Conservation (phyloP, 805 yeast genomes). For the Candida caryicola region DNA sequence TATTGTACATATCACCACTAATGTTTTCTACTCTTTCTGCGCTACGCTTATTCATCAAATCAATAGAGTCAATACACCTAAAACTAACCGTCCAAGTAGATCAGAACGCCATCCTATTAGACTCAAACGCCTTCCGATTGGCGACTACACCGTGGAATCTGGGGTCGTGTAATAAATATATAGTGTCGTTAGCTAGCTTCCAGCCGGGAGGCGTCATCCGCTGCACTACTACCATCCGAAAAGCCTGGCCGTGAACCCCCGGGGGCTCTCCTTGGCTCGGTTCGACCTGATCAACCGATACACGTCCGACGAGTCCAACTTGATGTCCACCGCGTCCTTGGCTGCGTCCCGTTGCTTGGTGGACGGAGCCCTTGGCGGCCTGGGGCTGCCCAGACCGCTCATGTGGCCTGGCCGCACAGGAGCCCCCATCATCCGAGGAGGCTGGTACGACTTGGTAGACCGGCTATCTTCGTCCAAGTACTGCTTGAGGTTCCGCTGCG, state of each 20-base stretch:
- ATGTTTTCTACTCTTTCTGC: not conserved
- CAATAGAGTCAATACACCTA: not conserved
- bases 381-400: not conserved
- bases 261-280: slow-evolving; percentile 1
- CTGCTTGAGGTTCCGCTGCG: slow-evolving; percentile 30
- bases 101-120: no score
- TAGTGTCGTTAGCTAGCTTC: no score
- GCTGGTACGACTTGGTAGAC: slow-evolving; percentile 15
- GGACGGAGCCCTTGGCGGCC: not conserved
- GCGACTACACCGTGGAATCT: no score
- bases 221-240: slow-evolving; percentile 46
- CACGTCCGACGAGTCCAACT: slow-evolving; percentile 19
- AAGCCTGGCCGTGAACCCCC: slow-evolving; percentile 25
- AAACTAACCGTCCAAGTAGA: no score
- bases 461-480: slow-evolving; percentile 12
- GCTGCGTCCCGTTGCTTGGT: not conserved
- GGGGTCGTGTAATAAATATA: no score
- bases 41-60: no score
- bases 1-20: not conserved
- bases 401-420: not conserved
- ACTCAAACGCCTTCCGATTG: no score
- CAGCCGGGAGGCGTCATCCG: no score
- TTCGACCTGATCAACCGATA: slow-evolving; percentile 16
- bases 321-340: slow-evolving; percentile 2
- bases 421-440: slow-evolving; percentile 10